A percentile compares a stretch with the other conserved stretches of the same genome.
Conservation (phyloP, 202 grass and related monocot genomes). For the Panicum hallii region DNA sequence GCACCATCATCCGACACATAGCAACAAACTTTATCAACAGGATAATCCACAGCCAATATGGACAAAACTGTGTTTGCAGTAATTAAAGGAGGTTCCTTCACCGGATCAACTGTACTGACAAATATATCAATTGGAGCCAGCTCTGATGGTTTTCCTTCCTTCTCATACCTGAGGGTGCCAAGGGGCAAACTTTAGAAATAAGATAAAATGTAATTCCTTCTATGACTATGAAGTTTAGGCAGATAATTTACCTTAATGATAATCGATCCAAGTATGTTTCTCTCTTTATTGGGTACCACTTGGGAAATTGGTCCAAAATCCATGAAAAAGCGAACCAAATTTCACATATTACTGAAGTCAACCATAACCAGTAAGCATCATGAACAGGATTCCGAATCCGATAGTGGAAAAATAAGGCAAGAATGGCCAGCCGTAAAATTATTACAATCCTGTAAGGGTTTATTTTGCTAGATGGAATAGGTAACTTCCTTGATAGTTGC, state of each 20-base stretch:
- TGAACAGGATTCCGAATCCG: conserved; percentile 59
- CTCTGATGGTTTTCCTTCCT: conserved; percentile 58
- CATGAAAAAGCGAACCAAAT: conserved; percentile 75
- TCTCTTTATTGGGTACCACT: conserved; percentile 64
- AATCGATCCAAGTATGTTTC: conserved; percentile 75
- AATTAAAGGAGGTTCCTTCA: conserved; percentile 70
- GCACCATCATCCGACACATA: conserved; percentile 73
- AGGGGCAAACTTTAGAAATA: background rate
- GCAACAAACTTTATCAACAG: conserved; percentile 63
- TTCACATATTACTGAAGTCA: conserved; percentile 72
- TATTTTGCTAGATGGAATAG: conserved; percentile 70
- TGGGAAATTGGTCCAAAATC: conserved; percentile 76
- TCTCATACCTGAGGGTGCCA: conserved; percentile 37
- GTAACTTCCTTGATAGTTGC: conserved; percentile 66
- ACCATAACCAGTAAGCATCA: conserved; percentile 73
- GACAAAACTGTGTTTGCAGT: conserved; percentile 80
- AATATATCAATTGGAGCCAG: conserved; percentile 69
- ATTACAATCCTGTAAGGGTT: conserved; percentile 80
- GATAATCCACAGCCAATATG: conserved; percentile 77
- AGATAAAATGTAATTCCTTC: background rate
- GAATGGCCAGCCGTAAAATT: conserved; percentile 61
- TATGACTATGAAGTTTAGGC: background rate
- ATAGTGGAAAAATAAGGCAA: conserved; percentile 71
- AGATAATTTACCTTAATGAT: conserved; percentile 57
- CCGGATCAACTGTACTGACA: conserved; percentile 64